Percentiles rank a stretch among this genome's conserved stretches.
Conservation (phyloP, 306 rosid genomes). For the Medicago arabica region DNA sequence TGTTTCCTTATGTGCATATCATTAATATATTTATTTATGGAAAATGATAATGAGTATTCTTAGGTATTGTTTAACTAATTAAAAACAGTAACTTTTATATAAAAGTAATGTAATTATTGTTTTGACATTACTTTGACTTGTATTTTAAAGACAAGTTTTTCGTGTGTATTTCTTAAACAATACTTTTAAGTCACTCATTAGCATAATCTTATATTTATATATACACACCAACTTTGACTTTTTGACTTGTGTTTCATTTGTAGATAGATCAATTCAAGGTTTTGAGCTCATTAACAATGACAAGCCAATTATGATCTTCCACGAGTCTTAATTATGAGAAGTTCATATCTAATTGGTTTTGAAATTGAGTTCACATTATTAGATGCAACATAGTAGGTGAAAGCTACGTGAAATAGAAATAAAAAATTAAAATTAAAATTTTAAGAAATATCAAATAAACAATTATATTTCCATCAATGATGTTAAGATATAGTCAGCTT, state of each 20-base stretch:
- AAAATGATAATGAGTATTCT: too few species aligned
- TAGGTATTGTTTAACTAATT: too few species aligned
- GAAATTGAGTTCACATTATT: conserved; percentile 43
- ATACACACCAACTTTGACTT: too few species aligned
- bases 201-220: too few species aligned
- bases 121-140: too few species aligned
- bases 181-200: too few species aligned
- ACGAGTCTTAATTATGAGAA: conserved; percentile 22
- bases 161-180: too few species aligned
- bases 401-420: conserved; percentile 34
- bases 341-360: conserved; percentile 17
- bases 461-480: conserved; percentile 43
- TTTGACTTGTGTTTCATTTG: conserved; percentile 34
- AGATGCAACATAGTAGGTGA: conserved; percentile 35
- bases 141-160: too few species aligned
- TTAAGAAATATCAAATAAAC: conserved; percentile 11
- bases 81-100: too few species aligned
- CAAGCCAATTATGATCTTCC: conserved; percentile 26
- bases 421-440: neutral
- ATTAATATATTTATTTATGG: neutral
- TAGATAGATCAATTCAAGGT: conserved; percentile 9
- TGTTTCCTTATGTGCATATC: conserved; percentile 22
- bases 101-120: too few species aligned
- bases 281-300: conserved; percentile 16
- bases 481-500: conserved; percentile 40